Conservation (phyloP, 78 protist species). For the Chrysochromulina parva region DNA sequence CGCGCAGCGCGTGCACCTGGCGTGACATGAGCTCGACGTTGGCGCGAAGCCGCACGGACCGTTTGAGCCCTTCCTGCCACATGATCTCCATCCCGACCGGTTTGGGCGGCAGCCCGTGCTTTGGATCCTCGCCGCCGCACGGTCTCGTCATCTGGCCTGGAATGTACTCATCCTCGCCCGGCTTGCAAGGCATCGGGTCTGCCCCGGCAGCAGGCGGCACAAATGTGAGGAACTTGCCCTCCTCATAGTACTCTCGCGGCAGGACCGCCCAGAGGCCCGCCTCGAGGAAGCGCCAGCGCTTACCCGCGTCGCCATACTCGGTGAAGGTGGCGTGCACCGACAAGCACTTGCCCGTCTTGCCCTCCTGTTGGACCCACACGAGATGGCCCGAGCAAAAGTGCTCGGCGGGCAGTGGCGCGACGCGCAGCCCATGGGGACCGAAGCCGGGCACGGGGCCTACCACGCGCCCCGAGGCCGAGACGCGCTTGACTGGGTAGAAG, state of each 20-base stretch:
- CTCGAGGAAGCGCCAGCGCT: neutral
- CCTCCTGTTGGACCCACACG: neutral
- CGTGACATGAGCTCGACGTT: neutral
- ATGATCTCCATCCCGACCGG: neutral
- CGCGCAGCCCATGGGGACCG: neutral
- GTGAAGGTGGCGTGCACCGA: slow-evolving; percentile 11
- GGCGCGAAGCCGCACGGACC: neutral
- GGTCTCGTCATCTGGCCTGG: neutral
- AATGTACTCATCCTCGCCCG: neutral
- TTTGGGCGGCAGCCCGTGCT: neutral
- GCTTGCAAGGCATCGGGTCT: neutral
- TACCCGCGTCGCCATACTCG: neutral
- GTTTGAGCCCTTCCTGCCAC: neutral
- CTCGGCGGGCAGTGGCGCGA: neutral
- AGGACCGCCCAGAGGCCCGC: neutral
- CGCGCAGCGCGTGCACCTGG: slow-evolving; percentile 20
- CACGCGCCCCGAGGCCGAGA: neutral
- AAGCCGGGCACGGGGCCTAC: neutral
- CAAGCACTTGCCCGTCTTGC: neutral
- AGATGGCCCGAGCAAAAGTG: neutral
- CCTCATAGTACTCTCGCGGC: neutral
- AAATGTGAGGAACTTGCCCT: slow-evolving; percentile 1
- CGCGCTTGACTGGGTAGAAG: neutral
- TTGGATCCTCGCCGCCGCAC: slow-evolving; percentile 2
- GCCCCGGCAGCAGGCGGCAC: neutral